Evolutionary conservation across 2,329 filamentous ascomycete genomes (phyloP), one percentile per base, ranked within the genome.

Genomic region (Colletotrichum echinochloae): DNA sequence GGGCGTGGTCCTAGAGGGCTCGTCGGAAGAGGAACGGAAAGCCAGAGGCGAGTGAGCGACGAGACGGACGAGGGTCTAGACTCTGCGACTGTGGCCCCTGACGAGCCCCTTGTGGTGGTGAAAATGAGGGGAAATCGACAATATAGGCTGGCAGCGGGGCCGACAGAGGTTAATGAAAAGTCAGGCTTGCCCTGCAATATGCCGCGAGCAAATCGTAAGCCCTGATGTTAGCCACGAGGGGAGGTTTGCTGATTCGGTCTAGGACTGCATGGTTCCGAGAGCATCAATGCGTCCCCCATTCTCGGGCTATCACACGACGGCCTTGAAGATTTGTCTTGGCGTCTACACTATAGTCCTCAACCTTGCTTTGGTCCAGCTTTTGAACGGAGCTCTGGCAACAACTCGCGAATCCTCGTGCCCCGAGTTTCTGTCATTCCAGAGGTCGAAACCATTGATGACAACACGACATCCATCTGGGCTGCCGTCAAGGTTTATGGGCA

Each of bases 401-500:
- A n/a, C 9, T 23, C 52, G 20, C 16, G 55, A 33, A 54, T 86
- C 7, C 75, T 87, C 18, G 78, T 81, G 6, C 86, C 85, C 5
- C 77, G 78, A 35, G 79, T 88, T 30, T 75, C 77, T 20, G 80
- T 86, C 30, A 85, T 80, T 0, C 80, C 85, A 1, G 84, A 86
- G 59, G 75, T 78, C 7, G 77, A 76, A 6, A 75, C 78, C 1
- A 74, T 84, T 1, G 76, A 79, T 7, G 76, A 79, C 46, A 78
- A 76, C 3, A 75, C 76, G 46, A 74, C 77, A 39, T 78, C 73
- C 14, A 72, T 87, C n/a, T 88, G 84, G 86, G 83, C 79, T 2
- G 84, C 85, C 4, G 79, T 88, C 60, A 83, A 88, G 75, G 74
- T 88, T 46, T 83, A 80, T 18, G 81, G 82, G 11, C 81, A 81